These are phyloP conservation scores for Pneumocystis carinii DNA, from an alignment of 1,139 yeast species.

Conservation along the genomic window DNA sequence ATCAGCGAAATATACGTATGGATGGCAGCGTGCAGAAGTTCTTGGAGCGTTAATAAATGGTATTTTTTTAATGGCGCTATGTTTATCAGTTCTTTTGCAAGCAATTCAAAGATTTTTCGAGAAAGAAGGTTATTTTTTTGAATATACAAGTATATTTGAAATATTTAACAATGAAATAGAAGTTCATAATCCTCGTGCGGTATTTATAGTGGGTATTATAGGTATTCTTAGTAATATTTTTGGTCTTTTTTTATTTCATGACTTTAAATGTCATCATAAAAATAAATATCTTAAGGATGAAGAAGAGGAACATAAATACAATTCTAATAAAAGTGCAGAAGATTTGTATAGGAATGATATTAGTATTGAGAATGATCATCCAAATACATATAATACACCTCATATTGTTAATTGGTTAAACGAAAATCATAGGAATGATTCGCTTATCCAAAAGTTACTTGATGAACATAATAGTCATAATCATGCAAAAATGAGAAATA, in stretches of 20 bases:
- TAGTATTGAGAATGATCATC: neutral
- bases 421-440: neutral
- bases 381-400: neutral
- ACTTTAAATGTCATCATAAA: neutral
- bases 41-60: slow-evolving; percentile 87
- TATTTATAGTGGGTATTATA: slow-evolving; percentile 64
- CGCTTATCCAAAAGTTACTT: slow-evolving; percentile 24
- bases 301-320: neutral
- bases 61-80: slow-evolving; percentile 77
- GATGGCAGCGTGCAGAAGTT: slow-evolving; percentile 83
- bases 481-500: slow-evolving; percentile 10
- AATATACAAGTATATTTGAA: neutral
- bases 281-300: neutral
- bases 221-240: slow-evolving; percentile 71
- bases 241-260: slow-evolving; percentile 81
- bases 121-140: slow-evolving; percentile 40
- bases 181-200: slow-evolving; percentile 60
- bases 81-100: slow-evolving; percentile 82
- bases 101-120: slow-evolving; percentile 78
- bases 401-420: neutral
- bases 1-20: slow-evolving; percentile 70
- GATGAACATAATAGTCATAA: slow-evolving; percentile 14
- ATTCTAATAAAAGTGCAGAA: neutral
- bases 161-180: neutral
- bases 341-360: neutral